A percentile compares a stretch with the other conserved stretches of the same genome.
Conservation (phyloP, 306 rosid genomes). For the Dryas octopetala region DNA sequence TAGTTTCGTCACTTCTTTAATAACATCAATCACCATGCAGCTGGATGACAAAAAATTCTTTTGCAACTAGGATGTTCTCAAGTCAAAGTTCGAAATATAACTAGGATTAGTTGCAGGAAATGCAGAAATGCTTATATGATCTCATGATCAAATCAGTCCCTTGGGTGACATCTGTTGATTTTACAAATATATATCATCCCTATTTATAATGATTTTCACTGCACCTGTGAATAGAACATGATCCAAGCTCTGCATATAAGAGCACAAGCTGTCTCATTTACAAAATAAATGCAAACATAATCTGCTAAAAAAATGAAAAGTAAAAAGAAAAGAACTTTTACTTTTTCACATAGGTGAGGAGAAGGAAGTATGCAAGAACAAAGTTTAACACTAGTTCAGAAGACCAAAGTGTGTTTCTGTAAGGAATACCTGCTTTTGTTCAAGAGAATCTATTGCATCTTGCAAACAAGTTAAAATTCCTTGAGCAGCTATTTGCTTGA, state of each 20-base stretch:
- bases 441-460: slow-evolving; percentile 72
- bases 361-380: slow-evolving; percentile 1
- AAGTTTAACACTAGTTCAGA: not conserved
- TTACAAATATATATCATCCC: not conserved
- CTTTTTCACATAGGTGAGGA: not conserved
- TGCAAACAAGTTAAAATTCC: slow-evolving; percentile 91
- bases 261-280: not conserved
- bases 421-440: slow-evolving; percentile 68
- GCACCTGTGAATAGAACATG: not conserved
- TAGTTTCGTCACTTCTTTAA: not conserved
- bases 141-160: not conserved
- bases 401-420: slow-evolving; percentile 18
- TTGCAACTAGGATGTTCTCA: slow-evolving; percentile 9
- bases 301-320: not conserved
- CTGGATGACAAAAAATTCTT: not conserved
- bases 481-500: slow-evolving; percentile 76
- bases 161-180: not conserved
- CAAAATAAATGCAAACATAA: not conserved
- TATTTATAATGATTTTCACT: not conserved
- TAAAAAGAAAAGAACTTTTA: not conserved
- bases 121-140: not conserved
- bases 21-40: not conserved
- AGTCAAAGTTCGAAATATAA: not conserved
- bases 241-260: not conserved
- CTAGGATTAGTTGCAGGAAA: slow-evolving; percentile 1